phyloP scores from a whole-genome alignment of 2,329 filamentous ascomycete genomes.

The Colletotrichum shisoi region DNA sequence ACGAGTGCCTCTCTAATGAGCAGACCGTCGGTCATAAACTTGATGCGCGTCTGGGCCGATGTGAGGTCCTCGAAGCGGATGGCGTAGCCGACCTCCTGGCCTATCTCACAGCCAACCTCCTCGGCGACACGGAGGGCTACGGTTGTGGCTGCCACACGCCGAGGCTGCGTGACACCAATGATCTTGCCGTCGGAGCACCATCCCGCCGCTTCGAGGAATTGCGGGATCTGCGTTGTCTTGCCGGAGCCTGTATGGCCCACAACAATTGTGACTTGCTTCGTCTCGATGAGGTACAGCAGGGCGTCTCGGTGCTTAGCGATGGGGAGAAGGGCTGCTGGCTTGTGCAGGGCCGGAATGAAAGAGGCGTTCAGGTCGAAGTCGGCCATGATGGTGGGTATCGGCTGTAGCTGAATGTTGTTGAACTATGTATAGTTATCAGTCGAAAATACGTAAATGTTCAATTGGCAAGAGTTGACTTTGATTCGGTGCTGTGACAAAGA shows the following conservation, averaged over 20 bases:
- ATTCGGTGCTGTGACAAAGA: background rate
- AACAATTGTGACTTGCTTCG: slow-evolving; percentile 82
- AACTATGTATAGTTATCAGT: background rate
- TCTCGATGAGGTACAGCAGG: slow-evolving; percentile 87
- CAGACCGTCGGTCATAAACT: slow-evolving; percentile 93
- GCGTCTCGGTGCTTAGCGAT: slow-evolving; percentile 83
- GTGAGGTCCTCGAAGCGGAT: slow-evolving; percentile 93
- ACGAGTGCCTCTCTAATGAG: slow-evolving; percentile 91
- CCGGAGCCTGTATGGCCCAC: slow-evolving; percentile 94
- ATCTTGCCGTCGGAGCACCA: slow-evolving; percentile 86
- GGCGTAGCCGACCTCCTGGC: slow-evolving; percentile 91
- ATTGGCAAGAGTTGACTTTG: background rate
- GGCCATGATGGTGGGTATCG: slow-evolving; percentile 52
- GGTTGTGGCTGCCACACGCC: slow-evolving; percentile 88
- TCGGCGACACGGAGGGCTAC: slow-evolving; percentile 89
- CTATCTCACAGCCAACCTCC: slow-evolving; percentile 84
- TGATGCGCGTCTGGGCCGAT: slow-evolving; percentile 83
- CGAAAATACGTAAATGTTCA: background rate
- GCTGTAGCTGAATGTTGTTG: background rate
- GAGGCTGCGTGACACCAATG: slow-evolving; percentile 91
- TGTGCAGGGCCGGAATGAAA: slow-evolving; percentile 85
- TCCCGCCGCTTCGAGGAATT: slow-evolving; percentile 85
- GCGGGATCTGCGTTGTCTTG: slow-evolving; percentile 95
- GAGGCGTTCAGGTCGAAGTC: slow-evolving; percentile 65
- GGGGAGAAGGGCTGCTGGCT: slow-evolving; percentile 81